phyloP scores from a whole-genome alignment of 371 early-diverging fungal genomes.

The Dinochytrium kinnereticum region DNA sequence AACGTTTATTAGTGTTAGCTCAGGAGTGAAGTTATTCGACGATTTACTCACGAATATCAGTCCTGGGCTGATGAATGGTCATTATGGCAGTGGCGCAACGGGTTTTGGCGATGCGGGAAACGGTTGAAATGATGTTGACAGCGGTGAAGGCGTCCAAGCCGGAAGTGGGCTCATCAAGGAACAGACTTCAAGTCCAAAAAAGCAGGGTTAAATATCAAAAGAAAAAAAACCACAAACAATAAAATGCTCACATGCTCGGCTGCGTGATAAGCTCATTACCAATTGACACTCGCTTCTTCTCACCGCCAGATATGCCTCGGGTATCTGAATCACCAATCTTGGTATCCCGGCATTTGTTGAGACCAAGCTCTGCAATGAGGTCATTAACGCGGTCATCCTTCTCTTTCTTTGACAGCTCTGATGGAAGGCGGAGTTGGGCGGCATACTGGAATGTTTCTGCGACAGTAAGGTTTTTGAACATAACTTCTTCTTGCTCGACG shows the following conservation, averaged over 20 bases:
- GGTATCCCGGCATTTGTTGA: conserved; percentile 66
- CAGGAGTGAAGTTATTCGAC: too few species aligned
- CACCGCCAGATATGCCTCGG: conserved; percentile 79
- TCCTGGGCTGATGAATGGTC: conserved; percentile 90
- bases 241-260: conserved; percentile 73
- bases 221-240: background rate
- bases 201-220: background rate
- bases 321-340: conserved; percentile 61
- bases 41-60: conserved; percentile 57
- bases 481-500: conserved; percentile 91
- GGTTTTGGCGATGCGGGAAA: conserved; percentile 57
- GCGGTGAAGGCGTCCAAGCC: conserved; percentile 95
- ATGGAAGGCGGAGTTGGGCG: conserved; percentile 80
- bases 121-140: conserved; percentile 57
- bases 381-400: conserved; percentile 68
- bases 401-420: conserved; percentile 55
- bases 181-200: conserved; percentile 52
- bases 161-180: conserved; percentile 73
- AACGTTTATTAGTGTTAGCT: too few species aligned
- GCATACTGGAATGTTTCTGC: conserved; percentile 82
- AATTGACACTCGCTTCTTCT: conserved; percentile 88
- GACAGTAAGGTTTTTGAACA: conserved; percentile 75
- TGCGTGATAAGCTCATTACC: conserved; percentile 81
- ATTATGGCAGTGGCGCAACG: conserved; percentile 67
- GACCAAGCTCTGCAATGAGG: conserved; percentile 72